These are phyloP conservation scores for Trypanosomatidae sp. DNA, from an alignment of 208 protist genomes.

Conservation along the genomic window DNA sequence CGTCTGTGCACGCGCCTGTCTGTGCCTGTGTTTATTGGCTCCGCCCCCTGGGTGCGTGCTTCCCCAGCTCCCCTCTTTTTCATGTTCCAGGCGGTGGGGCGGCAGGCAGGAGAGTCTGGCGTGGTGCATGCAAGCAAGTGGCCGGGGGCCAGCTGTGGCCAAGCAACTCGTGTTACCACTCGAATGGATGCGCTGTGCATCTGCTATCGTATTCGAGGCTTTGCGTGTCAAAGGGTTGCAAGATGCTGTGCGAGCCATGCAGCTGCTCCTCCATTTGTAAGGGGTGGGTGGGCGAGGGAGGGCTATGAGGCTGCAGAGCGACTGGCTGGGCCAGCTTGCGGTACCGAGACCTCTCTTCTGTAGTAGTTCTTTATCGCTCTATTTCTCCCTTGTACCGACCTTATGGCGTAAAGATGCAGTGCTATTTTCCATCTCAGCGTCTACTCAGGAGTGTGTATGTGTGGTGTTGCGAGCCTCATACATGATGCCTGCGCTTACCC, in stretches of 20 bases:
- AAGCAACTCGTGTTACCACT: slow-evolving; percentile 84
- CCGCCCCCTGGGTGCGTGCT: background rate
- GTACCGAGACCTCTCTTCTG: background rate
- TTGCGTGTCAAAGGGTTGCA: slow-evolving; percentile 81
- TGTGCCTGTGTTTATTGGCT: background rate
- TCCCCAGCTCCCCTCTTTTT: background rate
- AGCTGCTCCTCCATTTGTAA: background rate
- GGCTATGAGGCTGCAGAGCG: background rate
- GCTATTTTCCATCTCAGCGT: too few relatives aligned
- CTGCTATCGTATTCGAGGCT: slow-evolving; percentile 38
- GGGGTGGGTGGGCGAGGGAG: background rate
- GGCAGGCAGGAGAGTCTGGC: background rate
- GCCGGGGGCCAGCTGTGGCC: background rate
- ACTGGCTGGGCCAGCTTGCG: background rate
- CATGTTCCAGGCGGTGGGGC: background rate
- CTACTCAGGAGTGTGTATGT: background rate
- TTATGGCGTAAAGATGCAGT: too few relatives aligned
- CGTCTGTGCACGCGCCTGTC: background rate
- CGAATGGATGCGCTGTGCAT: slow-evolving; percentile 17
- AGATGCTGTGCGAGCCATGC: slow-evolving; percentile 26
- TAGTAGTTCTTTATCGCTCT: slow-evolving; percentile 5
- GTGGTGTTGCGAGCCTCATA: background rate
- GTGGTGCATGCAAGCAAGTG: background rate
- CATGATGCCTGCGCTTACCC: background rate
- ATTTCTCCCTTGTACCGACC: background rate